Evolutionary conservation across 1,139 yeast species (phyloP).

Genomic region (Candida mesenterica): DNA sequence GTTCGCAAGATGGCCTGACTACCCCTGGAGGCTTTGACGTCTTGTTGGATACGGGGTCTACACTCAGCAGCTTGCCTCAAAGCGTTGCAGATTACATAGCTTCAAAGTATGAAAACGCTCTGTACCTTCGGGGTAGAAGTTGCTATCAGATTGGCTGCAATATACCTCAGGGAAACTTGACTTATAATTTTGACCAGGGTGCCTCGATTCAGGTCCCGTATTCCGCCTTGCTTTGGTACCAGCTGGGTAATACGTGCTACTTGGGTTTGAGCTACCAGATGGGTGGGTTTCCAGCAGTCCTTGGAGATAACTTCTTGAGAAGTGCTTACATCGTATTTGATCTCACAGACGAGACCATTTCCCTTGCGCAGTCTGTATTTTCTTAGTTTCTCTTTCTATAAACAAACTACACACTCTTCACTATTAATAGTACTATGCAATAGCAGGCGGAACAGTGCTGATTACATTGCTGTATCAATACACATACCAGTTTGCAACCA

Average conservation of each 20-base stretch:
- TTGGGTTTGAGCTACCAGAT: slow-evolving; percentile 6
- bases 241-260: slow-evolving; percentile 6
- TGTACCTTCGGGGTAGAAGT: slow-evolving; percentile 1
- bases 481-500: background rate
- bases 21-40: slow-evolving; percentile 30
- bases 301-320: slow-evolving; percentile 20
- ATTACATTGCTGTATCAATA: too few species aligned
- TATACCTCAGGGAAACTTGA: background rate
- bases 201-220: slow-evolving; percentile 4
- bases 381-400: too few species aligned
- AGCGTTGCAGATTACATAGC: slow-evolving; percentile 1
- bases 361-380: slow-evolving; percentile 17
- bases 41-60: slow-evolving; percentile 66
- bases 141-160: slow-evolving; percentile 6
- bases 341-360: slow-evolving; percentile 14
- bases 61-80: slow-evolving; percentile 52
- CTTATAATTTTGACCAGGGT: slow-evolving; percentile 1
- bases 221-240: slow-evolving; percentile 6
- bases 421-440: too few species aligned
- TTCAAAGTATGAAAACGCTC: slow-evolving; percentile 2
- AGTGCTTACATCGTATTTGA: slow-evolving; percentile 20
- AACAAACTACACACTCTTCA: too few species aligned
- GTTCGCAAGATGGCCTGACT: slow-evolving; percentile 5
- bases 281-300: background rate
- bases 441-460: too few species aligned